phyloP scores from a whole-genome alignment of 2,329 filamentous ascomycete species.

The Xylaria sp. region DNA sequence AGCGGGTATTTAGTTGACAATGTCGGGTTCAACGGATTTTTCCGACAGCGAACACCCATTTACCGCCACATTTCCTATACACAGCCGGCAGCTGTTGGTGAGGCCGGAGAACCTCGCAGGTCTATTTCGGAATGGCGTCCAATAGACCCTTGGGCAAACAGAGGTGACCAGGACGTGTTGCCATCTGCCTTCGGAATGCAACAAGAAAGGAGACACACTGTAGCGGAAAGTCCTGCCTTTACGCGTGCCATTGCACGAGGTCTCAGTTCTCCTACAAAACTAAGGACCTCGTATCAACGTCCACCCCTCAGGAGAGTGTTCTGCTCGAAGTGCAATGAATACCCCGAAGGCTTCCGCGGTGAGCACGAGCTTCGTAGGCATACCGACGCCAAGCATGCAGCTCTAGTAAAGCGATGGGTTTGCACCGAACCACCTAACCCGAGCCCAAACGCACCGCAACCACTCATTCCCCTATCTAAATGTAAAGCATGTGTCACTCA shows the following conservation, averaged over 20 bases:
- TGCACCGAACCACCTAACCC: constrained; percentile 61
- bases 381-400: constrained; percentile 66
- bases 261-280: constrained; percentile 56
- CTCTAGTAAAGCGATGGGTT: constrained; percentile 65
- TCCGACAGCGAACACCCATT: constrained; percentile 52
- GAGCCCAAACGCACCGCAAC: constrained; percentile 54
- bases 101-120: constrained; percentile 50
- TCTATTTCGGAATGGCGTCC: constrained; percentile 54
- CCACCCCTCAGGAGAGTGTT: constrained; percentile 75
- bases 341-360: constrained; percentile 87
- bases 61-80: constrained; percentile 48
- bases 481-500: constrained; percentile 67
- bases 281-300: constrained; percentile 60
- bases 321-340: constrained; percentile 81
- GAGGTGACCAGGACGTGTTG: constrained; percentile 43
- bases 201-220: constrained; percentile 56
- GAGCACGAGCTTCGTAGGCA: constrained; percentile 86
- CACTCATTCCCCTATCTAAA: constrained; percentile 62
- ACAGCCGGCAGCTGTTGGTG: constrained; percentile 48
- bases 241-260: constrained; percentile 52
- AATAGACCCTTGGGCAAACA: constrained; percentile 53
- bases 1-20: constrained; percentile 53
- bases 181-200: constrained; percentile 44
- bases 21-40: constrained; percentile 54
- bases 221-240: constrained; percentile 58